Evolutionary conservation across 208 protist species (phyloP).

Genomic region (Trypanosoma cruzi): DNA sequence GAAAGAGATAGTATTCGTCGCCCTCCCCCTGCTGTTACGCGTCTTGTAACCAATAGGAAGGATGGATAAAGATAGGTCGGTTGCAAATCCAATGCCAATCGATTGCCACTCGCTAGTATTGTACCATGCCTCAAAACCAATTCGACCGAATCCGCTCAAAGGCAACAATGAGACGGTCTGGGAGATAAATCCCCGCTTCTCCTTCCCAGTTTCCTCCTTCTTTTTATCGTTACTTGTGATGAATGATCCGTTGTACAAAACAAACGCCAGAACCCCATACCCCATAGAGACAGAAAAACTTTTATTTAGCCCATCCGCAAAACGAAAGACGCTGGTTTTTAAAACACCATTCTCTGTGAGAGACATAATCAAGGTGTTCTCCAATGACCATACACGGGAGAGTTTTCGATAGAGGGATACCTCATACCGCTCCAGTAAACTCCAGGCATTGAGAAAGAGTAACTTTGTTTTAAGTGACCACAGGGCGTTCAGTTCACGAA

Average conservation of each 20-base stretch:
- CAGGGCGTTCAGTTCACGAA: conserved; percentile 50
- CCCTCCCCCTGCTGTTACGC: conserved; percentile 34
- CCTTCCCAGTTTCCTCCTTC: conserved; percentile 13
- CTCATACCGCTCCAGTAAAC: conserved; percentile 63
- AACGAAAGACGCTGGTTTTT: conserved; percentile 31
- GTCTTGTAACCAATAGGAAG: conserved; percentile 43
- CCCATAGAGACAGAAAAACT: conserved; percentile 48
- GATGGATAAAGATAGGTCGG: conserved; percentile 52
- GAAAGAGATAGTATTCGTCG: conserved; percentile 69
- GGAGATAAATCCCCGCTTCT: conserved; percentile 47
- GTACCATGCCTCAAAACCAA: conserved; percentile 75
- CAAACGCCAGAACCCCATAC: neutral
- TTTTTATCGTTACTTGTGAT: neutral
- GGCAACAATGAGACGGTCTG: conserved; percentile 48
- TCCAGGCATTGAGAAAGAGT: conserved; percentile 35
- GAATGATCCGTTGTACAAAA: neutral
- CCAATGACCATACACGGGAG: conserved; percentile 45
- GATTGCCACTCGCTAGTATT: conserved; percentile 45
- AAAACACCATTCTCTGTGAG: conserved; percentile 63
- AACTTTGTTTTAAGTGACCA: conserved; percentile 66
- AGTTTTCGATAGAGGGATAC: conserved; percentile 63
- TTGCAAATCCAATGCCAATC: conserved; percentile 65
- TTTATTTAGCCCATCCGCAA: conserved; percentile 31
- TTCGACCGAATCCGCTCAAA: conserved; percentile 46
- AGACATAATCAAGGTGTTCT: conserved; percentile 67